phyloP scores from a whole-genome alignment of 768 basidiomycete genomes.

The Tylopilus sp. region DNA sequence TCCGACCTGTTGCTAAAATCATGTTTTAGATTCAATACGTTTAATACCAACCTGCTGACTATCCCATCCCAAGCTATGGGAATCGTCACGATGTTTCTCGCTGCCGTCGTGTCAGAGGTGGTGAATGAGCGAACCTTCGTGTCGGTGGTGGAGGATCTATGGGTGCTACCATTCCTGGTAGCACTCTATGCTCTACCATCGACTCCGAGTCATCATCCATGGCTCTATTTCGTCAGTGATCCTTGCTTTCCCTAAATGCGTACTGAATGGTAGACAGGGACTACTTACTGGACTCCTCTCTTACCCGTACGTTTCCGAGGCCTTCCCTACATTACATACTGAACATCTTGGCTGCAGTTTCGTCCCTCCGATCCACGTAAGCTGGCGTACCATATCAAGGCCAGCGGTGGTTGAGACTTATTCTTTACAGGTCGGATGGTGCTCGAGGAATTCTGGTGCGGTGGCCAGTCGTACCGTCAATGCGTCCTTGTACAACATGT shows the following conservation, averaged over 20 bases:
- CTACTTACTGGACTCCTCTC: slow-evolving; percentile 44
- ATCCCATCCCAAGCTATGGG: slow-evolving; percentile 53
- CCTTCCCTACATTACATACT: neutral
- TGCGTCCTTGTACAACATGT: slow-evolving; percentile 59
- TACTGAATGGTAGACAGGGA: slow-evolving; percentile 26
- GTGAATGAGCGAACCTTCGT: slow-evolving; percentile 54
- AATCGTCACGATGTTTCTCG: slow-evolving; percentile 49
- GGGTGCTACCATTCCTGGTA: slow-evolving; percentile 60
- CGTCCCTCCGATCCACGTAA: slow-evolving; percentile 47
- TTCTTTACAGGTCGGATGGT: slow-evolving; percentile 45
- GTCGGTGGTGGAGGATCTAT: slow-evolving; percentile 52
- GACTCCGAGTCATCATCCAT: slow-evolving; percentile 48
- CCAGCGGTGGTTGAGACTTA: neutral
- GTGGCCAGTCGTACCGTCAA: slow-evolving; percentile 60
- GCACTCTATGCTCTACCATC: slow-evolving; percentile 48
- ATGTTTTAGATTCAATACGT: slow-evolving; percentile 49
- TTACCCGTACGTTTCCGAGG: slow-evolving; percentile 35
- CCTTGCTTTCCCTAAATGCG: neutral
- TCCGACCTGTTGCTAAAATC: neutral
- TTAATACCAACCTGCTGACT: slow-evolving; percentile 56
- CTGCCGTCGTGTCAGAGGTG: slow-evolving; percentile 49
- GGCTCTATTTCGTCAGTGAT: slow-evolving; percentile 48
- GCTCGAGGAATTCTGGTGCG: slow-evolving; percentile 56
- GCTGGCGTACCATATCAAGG: neutral
- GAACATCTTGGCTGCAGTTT: slow-evolving; percentile 28